Conservation (phyloP, 2,329 filamentous ascomycete genomes). For the Periconia sp. region DNA sequence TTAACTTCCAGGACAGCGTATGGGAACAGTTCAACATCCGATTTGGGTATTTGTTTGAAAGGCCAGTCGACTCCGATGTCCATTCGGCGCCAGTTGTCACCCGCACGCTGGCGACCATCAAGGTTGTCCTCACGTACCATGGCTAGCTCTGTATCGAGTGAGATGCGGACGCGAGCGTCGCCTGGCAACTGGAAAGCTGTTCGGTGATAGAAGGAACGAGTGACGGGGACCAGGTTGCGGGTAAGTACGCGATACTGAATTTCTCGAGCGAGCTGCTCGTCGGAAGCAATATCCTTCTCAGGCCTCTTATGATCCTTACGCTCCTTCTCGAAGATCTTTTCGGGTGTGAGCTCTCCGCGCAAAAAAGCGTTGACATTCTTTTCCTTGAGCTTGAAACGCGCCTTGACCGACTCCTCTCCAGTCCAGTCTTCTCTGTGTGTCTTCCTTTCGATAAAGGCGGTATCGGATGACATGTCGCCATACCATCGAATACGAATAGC, state of each 20-base stretch:
- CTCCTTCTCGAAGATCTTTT: slow-evolving; percentile 93
- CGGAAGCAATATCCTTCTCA: slow-evolving; percentile 84
- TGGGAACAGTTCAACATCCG: slow-evolving; percentile 88
- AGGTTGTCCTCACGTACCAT: slow-evolving; percentile 96
- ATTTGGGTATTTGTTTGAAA: slow-evolving; percentile 82
- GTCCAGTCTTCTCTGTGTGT: slow-evolving; percentile 99
- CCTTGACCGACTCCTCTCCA: slow-evolving; percentile 97
- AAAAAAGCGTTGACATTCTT: slow-evolving; percentile 96
- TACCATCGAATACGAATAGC: slow-evolving; percentile 97
- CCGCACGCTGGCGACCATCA: slow-evolving; percentile 73
- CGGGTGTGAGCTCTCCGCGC: slow-evolving; percentile 78
- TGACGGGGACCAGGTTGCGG: slow-evolving; percentile 83
- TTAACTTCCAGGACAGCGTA: slow-evolving; percentile 98
- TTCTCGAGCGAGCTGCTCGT: slow-evolving; percentile 86
- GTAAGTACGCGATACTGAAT: slow-evolving; percentile 92
- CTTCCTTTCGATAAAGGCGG: slow-evolving; percentile 96
- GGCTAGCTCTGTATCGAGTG: slow-evolving; percentile 91
- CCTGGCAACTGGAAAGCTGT: slow-evolving; percentile 97
- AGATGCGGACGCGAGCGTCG: slow-evolving; percentile 93
- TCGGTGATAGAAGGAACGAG: slow-evolving; percentile 95
- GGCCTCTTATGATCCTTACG: slow-evolving; percentile 94
- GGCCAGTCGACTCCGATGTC: slow-evolving; percentile 97
- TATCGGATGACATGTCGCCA: slow-evolving; percentile 91
- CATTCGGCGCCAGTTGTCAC: slow-evolving; percentile 93
- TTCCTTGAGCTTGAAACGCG: slow-evolving; percentile 91